Evolutionary conservation across 495 filamentous ascomycete species (phyloP).

Genomic region (Aspergillus saccharolyticus): DNA sequence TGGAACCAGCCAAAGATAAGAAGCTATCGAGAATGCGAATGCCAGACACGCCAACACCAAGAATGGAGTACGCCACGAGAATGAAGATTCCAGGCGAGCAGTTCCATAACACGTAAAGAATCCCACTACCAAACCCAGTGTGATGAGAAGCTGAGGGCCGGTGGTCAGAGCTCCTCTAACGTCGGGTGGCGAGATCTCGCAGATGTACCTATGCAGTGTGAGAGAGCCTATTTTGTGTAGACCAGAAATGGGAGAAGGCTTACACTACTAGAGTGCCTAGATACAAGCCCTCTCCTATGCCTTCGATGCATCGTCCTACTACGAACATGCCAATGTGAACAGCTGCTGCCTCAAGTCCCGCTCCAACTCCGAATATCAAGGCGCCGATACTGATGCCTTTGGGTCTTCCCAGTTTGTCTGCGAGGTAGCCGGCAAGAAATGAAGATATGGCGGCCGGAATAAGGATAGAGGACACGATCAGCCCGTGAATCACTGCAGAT

Average conservation of each 20-base stretch:
- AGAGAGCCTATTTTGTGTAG: neutral
- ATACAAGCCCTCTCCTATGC: constrained; percentile 57
- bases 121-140: constrained; percentile 47
- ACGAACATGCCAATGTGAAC: constrained; percentile 49
- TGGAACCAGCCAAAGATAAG: constrained; percentile 34
- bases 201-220: constrained; percentile 43
- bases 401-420: constrained; percentile 54
- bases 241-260: neutral
- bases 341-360: constrained; percentile 45
- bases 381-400: constrained; percentile 49
- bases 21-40: constrained; percentile 31
- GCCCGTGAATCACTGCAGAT: constrained; percentile 51
- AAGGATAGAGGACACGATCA: constrained; percentile 60
- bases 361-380: constrained; percentile 51
- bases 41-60: constrained; percentile 40
- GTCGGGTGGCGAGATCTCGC: constrained; percentile 54
- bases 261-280: constrained; percentile 51
- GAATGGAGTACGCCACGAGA: constrained; percentile 56
- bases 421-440: constrained; percentile 57
- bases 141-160: constrained; percentile 51
- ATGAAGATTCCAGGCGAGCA: constrained; percentile 42
- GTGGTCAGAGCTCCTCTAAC: constrained; percentile 50
- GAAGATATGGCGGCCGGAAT: constrained; percentile 57
- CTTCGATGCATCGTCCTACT: constrained; percentile 49
- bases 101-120: constrained; percentile 63